A percentile compares a stretch with the other conserved stretches of the same genome.
phyloP scores from a whole-genome alignment of 495 filamentous ascomycete species.

The Cladorrhinum samala region DNA sequence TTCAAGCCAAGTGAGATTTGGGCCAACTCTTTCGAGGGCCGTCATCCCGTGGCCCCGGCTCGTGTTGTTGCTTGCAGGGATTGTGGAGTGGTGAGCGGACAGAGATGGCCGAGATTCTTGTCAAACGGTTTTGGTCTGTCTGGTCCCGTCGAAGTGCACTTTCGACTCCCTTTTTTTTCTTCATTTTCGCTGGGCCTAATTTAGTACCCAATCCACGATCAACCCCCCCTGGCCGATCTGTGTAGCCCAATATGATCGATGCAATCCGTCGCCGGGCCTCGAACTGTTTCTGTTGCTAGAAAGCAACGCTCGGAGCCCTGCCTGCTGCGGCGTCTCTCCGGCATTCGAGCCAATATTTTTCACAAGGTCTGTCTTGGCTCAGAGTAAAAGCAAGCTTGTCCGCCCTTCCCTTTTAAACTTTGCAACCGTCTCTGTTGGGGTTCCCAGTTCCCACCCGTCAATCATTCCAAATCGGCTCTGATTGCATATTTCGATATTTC shows the following conservation, averaged over 20 bases:
- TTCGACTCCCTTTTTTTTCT: not conserved
- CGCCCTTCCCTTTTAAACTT: not conserved
- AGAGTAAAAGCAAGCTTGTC: not conserved
- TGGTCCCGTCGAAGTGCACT: no score
- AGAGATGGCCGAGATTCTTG: not conserved
- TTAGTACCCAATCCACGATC: not conserved
- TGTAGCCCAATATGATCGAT: not conserved
- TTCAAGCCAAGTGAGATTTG: no score
- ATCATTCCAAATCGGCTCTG: not conserved
- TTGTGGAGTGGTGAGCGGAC: not conserved
- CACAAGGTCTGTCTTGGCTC: not conserved
- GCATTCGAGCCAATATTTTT: not conserved
- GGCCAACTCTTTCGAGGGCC: constrained; percentile 7
- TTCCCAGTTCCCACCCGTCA: not conserved
- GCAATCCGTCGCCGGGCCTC: no score
- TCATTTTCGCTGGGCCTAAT: not conserved
- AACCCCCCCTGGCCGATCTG: no score
- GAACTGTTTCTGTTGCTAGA: no score
- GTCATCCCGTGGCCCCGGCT: constrained; percentile 7
- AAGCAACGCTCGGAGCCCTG: no score
- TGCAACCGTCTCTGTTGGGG: not conserved
- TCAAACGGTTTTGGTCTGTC: not conserved
- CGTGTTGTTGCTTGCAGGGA: not conserved
- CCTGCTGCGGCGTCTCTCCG: not conserved
- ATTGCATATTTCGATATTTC: not conserved